Percentiles rank a stretch among this genome's conserved stretches.
Conservation (phyloP, 306 rosid genomes). For the Rubus parviflorus region DNA sequence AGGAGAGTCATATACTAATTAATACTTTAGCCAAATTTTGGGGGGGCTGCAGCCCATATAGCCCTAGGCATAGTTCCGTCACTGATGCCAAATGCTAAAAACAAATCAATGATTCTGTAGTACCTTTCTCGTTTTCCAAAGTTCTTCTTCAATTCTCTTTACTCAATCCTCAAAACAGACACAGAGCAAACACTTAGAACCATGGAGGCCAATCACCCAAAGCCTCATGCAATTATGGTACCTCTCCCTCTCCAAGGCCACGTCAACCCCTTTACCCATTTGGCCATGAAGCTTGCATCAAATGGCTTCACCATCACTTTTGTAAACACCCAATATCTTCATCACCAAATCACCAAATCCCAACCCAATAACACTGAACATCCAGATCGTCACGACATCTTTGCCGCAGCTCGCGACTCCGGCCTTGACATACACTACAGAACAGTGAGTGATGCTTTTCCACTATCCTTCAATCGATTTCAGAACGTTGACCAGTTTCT, state of each 20-base stretch:
- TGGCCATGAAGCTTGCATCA: slow-evolving; percentile 31
- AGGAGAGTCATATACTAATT: too few species aligned
- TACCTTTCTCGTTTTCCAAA: too few species aligned
- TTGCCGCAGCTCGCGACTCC: slow-evolving; percentile 19
- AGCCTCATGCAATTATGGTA: slow-evolving; percentile 25
- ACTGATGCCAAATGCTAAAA: too few species aligned
- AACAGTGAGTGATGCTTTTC: slow-evolving; percentile 34
- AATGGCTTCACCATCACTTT: slow-evolving; percentile 31
- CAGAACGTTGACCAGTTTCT: slow-evolving; percentile 17
- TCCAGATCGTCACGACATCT: slow-evolving; percentile 17
- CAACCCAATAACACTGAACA: neutral
- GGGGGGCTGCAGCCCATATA: too few species aligned
- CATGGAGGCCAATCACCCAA: neutral
- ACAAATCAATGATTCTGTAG: too few species aligned
- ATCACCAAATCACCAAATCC: slow-evolving; percentile 25
- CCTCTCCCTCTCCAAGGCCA: slow-evolving; percentile 26
- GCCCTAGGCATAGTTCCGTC: too few species aligned
- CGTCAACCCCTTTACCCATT: slow-evolving; percentile 23
- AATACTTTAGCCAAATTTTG: too few species aligned
- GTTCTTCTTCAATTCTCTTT: neutral
- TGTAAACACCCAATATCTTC: slow-evolving; percentile 18
- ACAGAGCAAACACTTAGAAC: neutral
- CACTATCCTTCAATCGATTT: slow-evolving; percentile 22
- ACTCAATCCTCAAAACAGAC: neutral
- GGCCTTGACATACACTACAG: slow-evolving; percentile 33